A percentile compares a stretch with the other conserved stretches of the same genome.
Conservation (phyloP, 2,329 filamentous ascomycete genomes). For the Ceratocystis albifundus region DNA sequence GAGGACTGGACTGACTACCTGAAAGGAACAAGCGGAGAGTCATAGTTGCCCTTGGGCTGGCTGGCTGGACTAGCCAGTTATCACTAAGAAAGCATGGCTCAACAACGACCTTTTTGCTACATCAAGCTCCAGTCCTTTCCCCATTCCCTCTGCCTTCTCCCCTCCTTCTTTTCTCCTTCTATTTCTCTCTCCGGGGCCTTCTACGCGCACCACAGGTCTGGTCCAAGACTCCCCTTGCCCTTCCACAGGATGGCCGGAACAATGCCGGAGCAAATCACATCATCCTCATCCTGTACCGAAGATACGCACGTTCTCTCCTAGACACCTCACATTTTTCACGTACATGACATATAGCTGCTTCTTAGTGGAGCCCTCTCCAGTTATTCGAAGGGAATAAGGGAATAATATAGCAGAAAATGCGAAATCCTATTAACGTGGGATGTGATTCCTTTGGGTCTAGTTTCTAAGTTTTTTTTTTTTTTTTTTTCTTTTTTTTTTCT, state of each 20-base stretch:
- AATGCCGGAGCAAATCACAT: slow-evolving; percentile 1
- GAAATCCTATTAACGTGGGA: neutral
- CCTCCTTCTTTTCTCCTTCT: no score
- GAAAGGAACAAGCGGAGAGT: no score
- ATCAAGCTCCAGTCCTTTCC: no score
- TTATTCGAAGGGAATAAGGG: neutral
- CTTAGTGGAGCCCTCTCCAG: neutral
- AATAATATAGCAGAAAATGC: neutral
- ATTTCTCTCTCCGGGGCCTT: no score
- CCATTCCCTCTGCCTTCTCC: no score
- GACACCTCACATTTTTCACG: neutral
- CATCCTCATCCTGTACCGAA: slow-evolving; percentile 1
- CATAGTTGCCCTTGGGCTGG: no score
- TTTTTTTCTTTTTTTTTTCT: neutral
- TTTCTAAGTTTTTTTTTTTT: slow-evolving; percentile 8
- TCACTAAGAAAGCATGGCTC: no score
- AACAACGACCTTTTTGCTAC: no score
- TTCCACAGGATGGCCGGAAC: neutral
- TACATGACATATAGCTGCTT: neutral
- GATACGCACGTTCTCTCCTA: neutral
- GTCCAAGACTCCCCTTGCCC: neutral
- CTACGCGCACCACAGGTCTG: no score
- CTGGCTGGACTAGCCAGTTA: no score
- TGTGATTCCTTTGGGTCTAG: neutral
- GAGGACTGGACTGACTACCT: no score